Evolutionary conservation across 352 stramenopile genomes (phyloP).

Genomic region (Pythium oligandrum): DNA sequence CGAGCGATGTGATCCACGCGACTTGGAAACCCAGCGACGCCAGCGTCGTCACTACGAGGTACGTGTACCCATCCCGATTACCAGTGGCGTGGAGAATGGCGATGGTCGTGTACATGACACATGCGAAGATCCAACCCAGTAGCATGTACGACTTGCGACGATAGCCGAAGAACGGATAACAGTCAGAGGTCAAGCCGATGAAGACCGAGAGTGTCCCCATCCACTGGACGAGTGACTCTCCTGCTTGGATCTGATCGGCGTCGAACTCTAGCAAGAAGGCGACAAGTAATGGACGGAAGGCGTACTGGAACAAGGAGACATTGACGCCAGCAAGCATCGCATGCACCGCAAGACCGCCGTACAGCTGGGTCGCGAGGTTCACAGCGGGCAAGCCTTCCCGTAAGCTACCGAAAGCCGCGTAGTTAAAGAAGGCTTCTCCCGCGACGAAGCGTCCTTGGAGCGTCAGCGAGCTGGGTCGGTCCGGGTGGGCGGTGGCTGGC

Average conservation of each 20-base stretch:
- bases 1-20: conserved; percentile 34
- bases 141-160: conserved; percentile 57
- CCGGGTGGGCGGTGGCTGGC: conserved; percentile 3
- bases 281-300: conserved; percentile 8
- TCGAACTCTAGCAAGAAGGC: not conserved
- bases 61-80: not conserved
- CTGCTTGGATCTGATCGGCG: not conserved
- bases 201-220: conserved; percentile 19
- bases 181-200: conserved; percentile 54
- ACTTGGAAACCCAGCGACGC: conserved; percentile 11
- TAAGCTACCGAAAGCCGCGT: too few species aligned
- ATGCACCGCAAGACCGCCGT: conserved; percentile 2
- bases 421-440: too few species aligned
- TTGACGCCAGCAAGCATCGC: conserved; percentile 2
- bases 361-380: not conserved
- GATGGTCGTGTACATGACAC: not conserved
- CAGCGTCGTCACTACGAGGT: not conserved
- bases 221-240: conserved; percentile 10
- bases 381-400: too few species aligned
- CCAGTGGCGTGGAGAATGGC: not conserved
- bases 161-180: conserved; percentile 39
- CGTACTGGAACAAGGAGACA: conserved; percentile 3
- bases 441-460: too few species aligned
- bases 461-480: too few species aligned
- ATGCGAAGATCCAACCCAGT: conserved; percentile 21